Conservation (phyloP, 192 early-diverging fungal species). For the Chytriomyces sp. region DNA sequence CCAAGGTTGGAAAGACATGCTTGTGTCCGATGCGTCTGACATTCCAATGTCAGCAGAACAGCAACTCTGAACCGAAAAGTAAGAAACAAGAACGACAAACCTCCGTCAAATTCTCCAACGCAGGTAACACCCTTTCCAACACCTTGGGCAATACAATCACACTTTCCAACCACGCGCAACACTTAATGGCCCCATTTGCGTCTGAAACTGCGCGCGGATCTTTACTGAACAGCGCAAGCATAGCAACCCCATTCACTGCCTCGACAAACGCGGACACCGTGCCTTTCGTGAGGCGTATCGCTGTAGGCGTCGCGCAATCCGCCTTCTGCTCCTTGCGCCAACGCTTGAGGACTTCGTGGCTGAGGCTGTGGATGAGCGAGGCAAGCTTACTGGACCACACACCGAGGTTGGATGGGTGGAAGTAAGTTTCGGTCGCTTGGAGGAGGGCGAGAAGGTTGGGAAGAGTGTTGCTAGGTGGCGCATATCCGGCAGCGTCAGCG, state of each 20-base stretch:
- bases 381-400: constrained; percentile 77
- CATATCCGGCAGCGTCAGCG: constrained; percentile 2
- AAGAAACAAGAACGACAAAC: constrained; percentile 24
- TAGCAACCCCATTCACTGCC: constrained; percentile 60
- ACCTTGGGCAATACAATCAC: constrained; percentile 76
- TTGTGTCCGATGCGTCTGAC: constrained; percentile 83
- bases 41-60: background rate
- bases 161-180: constrained; percentile 73
- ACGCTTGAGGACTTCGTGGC: constrained; percentile 70
- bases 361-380: constrained; percentile 68
- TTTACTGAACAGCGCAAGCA: constrained; percentile 75
- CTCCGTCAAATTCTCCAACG: constrained; percentile 81
- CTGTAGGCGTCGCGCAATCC: constrained; percentile 65
- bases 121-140: constrained; percentile 83
- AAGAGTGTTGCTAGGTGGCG: constrained; percentile 49
- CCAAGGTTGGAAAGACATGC: constrained; percentile 77
- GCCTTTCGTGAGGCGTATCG: constrained; percentile 59
- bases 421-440: constrained; percentile 84
- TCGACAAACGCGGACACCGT: constrained; percentile 64
- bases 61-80: background rate
- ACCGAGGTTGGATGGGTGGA: constrained; percentile 91
- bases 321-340: constrained; percentile 47
- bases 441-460: constrained; percentile 73
- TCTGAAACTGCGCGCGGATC: constrained; percentile 62
- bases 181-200: constrained; percentile 66